Base-by-base conservation (phyloP, 768 basidiomycete species). In the Roridomyces roridus region DNA sequence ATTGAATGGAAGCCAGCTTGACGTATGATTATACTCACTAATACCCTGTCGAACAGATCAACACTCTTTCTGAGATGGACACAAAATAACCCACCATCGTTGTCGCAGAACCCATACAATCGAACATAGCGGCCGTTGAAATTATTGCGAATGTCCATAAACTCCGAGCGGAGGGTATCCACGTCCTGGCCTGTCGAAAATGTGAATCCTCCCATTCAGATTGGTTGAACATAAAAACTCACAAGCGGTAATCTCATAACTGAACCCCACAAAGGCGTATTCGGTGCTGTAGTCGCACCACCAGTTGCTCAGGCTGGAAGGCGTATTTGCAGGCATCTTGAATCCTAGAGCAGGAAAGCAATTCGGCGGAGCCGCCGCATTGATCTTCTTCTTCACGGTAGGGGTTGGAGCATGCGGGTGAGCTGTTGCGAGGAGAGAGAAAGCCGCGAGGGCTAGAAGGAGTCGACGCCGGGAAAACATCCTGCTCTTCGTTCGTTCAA, bases 181-280 rank as follows among this genome's bases (percentile, higher is more conserved):
- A 73, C 55, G 63, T 81, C 86, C 69, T 88, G 88, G 58, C 89
- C 88, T 89, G 45, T 26, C 21, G 53, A 53, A 34, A 53, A 24
- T 17, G 24, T 58, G 18, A 53, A 20, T n/a, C n/a, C n/a, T n/a
- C n/a, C n/a, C 14, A 41, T 28, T 25, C 28, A 49, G 67, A 57
- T 1, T 15, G 24, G 39, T 23, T 4, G 40, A 24, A 26, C 12
- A 67, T 15, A 31, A 43, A 21, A 9, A 70, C 83, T 45, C 62
- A 87, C 88, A 90, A 11, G 73, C 77, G 37, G 85, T 82, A 21
- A 91, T 77, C 64, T 89, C 89, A 62, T 92, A 92, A 67, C 87
- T 87, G 70, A 92, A 87, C 0, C 89, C 90, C 46, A 91, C 71
- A 67, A 92, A 92, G 0, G 82, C 90, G 62, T 89, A 91, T 67